These are phyloP conservation scores for Diatrype stigma DNA, from an alignment of 2,329 filamentous ascomycete genomes.

Conservation along the genomic window DNA sequence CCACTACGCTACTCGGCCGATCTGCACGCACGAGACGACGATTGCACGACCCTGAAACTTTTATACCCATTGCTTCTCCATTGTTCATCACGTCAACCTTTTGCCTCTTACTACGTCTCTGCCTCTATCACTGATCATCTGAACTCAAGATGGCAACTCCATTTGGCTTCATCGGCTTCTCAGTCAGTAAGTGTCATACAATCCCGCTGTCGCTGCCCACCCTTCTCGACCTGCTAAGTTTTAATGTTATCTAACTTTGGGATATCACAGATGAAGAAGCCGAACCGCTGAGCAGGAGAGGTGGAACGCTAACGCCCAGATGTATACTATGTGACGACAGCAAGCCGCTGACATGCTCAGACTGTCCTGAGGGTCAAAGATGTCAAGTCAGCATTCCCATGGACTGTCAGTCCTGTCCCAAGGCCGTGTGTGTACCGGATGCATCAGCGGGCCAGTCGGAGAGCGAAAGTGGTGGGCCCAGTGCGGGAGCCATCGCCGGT, in stretches of 20 bases:
- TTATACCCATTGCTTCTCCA: not conserved
- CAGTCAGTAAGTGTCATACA: slow-evolving; percentile 18
- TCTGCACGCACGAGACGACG: not conserved
- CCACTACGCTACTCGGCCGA: not conserved
- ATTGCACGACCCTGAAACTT: not conserved
- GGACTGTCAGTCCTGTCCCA: slow-evolving; percentile 44
- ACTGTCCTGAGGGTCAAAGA: slow-evolving; percentile 35
- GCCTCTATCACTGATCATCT: not conserved
- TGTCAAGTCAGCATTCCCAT: slow-evolving; percentile 44
- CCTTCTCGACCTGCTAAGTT: not conserved
- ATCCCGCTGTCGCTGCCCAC: not conserved
- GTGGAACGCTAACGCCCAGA: not conserved
- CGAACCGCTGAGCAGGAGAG: slow-evolving; percentile 31
- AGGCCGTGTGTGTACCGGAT: slow-evolving; percentile 41
- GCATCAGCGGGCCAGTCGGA: slow-evolving; percentile 9
- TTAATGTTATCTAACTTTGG: not conserved
- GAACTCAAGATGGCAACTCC: slow-evolving; percentile 21
- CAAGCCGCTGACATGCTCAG: slow-evolving; percentile 38
- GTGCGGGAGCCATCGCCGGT: slow-evolving; percentile 82
- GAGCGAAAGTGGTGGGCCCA: slow-evolving; percentile 46
- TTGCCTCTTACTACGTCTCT: not conserved
- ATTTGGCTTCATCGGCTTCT: slow-evolving; percentile 25
- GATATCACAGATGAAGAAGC: slow-evolving; percentile 17
- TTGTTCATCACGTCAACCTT: not conserved
- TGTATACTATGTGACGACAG: slow-evolving; percentile 44